Evolutionary conservation across 805 yeast genomes (phyloP).

Genomic region (Nakazawaea wickerhamii): DNA sequence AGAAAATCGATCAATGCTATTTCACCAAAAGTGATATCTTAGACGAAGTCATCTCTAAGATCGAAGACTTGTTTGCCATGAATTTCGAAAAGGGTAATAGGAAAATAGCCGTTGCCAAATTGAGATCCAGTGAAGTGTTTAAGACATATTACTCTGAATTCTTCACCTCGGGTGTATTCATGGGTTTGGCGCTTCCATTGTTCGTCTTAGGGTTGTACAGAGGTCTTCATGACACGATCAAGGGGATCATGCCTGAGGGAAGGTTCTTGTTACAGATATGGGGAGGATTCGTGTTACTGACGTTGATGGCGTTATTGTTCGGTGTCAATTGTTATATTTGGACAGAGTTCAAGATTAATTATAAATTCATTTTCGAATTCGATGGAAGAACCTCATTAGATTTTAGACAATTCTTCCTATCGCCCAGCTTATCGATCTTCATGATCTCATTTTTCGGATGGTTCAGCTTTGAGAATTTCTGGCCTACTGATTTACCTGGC

Average conservation of each 20-base stretch:
- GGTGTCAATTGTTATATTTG: constrained; percentile 68
- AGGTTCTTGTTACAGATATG: constrained; percentile 72
- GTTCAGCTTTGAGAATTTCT: constrained; percentile 69
- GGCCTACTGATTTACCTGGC: constrained; percentile 56
- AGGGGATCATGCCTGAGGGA: constrained; percentile 46
- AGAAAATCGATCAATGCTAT: constrained; percentile 49
- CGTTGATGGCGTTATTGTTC: constrained; percentile 57
- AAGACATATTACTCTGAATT: constrained; percentile 38
- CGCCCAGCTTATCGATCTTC: constrained; percentile 58
- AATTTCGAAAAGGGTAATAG: constrained; percentile 68
- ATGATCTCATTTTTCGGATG: constrained; percentile 59
- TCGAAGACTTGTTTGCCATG: constrained; percentile 63
- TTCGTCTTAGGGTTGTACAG: constrained; percentile 50
- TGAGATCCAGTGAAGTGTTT: constrained; percentile 41
- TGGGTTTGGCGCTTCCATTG: constrained; percentile 71
- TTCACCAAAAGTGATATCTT: constrained; percentile 59
- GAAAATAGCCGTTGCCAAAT: constrained; percentile 65
- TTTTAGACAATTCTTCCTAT: constrained; percentile 55
- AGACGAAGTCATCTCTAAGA: constrained; percentile 55
- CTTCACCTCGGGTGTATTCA: constrained; percentile 58
- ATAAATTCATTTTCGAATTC: constrained; percentile 88
- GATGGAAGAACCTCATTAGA: constrained; percentile 63
- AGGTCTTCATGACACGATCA: constrained; percentile 31
- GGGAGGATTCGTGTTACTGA: constrained; percentile 80
- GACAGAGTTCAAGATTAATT: constrained; percentile 73